Evolutionary conservation across 2,329 filamentous ascomycete genomes (phyloP), one percentile per base, ranked within the genome.

Genomic region (Plectosphaerella plurivora): DNA sequence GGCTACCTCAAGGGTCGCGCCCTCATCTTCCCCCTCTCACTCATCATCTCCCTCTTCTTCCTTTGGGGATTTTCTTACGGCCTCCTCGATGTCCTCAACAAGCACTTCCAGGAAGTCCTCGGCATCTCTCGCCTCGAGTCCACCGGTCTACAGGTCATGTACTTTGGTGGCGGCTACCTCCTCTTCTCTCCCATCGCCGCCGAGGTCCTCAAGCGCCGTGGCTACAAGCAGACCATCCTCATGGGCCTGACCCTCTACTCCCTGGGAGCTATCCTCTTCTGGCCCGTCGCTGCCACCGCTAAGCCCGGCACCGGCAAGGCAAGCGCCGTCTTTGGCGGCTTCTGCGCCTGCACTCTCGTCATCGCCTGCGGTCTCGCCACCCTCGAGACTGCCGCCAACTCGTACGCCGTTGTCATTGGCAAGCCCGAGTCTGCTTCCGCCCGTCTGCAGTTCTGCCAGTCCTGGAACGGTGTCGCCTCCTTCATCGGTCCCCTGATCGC

Each of bases 381-480:
- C 0, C 81, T 92, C 16, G 88, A 92, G 69, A 90, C 88, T 0
- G 86, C 87, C 1, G 88, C 88, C 6, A 89, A 92, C 66, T 86
- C 88, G 0, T 90, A 87, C 68, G 53, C 53, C 50, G 55, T 54
- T 36, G 68, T 80, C 35, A 80, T 76, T 59, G 78, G 79, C 25
- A 77, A 78, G 22, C 78, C 78, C 3, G 69, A 73, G 52, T 80
- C 79, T 60, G 72, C 73, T 1, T 78, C 81, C 54, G 69, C 81
- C 52, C 68, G 79, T 24, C 74, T 82, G 63, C 78, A 81, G 52
- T 63, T 81, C 36, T 73, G 76, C 6, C 78, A 82, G 57, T 74
- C 76, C 8, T 76, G 81, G 59, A 78, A 82, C 55, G 78, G 74
- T 5, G 70, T 81, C 44, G 78, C 77, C 5, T 78, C 77, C 1